A percentile compares a stretch with the other conserved stretches of the same genome.
These are phyloP conservation scores for Acanthamoeba rhysodes DNA, from an alignment of 208 protist genomes.

Conservation along the genomic window DNA sequence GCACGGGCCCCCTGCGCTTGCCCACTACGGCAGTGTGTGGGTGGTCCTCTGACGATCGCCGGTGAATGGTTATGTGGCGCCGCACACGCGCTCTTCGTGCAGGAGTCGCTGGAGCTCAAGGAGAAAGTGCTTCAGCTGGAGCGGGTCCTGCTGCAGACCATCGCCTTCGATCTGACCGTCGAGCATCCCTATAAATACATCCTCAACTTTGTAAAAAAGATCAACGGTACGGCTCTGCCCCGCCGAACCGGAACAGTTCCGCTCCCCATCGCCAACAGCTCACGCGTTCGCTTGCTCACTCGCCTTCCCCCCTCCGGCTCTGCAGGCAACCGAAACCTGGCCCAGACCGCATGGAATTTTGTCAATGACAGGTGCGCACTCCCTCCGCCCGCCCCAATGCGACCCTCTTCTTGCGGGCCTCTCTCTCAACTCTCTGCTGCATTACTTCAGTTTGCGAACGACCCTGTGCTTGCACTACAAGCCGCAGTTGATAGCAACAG, in stretches of 20 bases:
- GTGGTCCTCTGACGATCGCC: constrained; percentile 6
- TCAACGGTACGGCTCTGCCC: background rate
- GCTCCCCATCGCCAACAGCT: background rate
- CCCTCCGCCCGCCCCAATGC: background rate
- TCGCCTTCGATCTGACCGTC: constrained; percentile 89
- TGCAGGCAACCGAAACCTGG: constrained; percentile 79
- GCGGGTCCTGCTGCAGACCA: constrained; percentile 86
- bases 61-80: background rate
- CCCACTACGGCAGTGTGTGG: background rate
- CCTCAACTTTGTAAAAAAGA: constrained; percentile 79
- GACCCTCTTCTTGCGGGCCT: background rate
- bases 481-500: constrained; percentile 85
- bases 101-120: constrained; percentile 81
- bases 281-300: background rate
- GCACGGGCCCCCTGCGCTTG: background rate
- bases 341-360: constrained; percentile 91
- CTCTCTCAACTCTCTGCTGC: background rate
- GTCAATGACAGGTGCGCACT: constrained; percentile 88
- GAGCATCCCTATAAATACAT: constrained; percentile 89
- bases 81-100: background rate
- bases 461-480: constrained; percentile 89
- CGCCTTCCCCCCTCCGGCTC: background rate
- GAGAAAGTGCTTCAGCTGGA: constrained; percentile 86
- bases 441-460: constrained; percentile 82
- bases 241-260: background rate